Percentiles rank a stretch among this genome's conserved stretches.
phyloP scores from a whole-genome alignment of 1,284 basidiomycete species.

The Trichosporon sp. region DNA sequence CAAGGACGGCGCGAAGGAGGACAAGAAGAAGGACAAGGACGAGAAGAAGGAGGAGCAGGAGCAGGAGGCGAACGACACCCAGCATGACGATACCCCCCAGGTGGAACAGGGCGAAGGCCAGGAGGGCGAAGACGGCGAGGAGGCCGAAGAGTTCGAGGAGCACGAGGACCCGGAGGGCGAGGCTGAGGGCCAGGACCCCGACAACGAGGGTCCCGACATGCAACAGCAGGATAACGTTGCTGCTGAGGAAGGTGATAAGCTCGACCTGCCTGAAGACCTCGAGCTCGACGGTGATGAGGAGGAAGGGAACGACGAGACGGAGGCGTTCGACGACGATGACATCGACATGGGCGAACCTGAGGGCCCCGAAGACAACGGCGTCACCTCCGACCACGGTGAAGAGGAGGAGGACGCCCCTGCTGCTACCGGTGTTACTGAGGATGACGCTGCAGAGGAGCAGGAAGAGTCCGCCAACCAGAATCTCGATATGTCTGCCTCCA shows the following conservation, averaged over 20 bases:
- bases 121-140: conserved; percentile 33
- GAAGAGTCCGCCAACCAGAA: conserved; percentile 37
- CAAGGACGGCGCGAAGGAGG: conserved; percentile 57
- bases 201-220: conserved; percentile 35
- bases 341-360: conserved; percentile 24
- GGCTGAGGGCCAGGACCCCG: conserved; percentile 36
- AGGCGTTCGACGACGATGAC: conserved; percentile 23
- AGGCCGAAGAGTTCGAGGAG: conserved; percentile 32
- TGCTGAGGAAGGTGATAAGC: conserved; percentile 67
- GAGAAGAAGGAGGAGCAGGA: conserved; percentile 45
- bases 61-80: conserved; percentile 35
- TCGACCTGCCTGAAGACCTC: conserved; percentile 81
- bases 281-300: conserved; percentile 56
- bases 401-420: conserved; percentile 38
- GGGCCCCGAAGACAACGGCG: conserved; percentile 37
- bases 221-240: conserved; percentile 58
- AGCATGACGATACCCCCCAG: conserved; percentile 28
- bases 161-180: conserved; percentile 48
- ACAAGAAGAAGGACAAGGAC: conserved; percentile 45
- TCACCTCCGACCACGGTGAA: conserved; percentile 35
- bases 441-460: conserved; percentile 38
- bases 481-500: conserved; percentile 38
- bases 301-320: conserved; percentile 50
- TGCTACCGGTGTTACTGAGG: conserved; percentile 41
- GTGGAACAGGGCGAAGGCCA: conserved; percentile 32